Percentiles rank a stretch among this genome's conserved stretches.
Conservation (phyloP, 2,329 filamentous ascomycete genomes). For the Fusarium temperatum region DNA sequence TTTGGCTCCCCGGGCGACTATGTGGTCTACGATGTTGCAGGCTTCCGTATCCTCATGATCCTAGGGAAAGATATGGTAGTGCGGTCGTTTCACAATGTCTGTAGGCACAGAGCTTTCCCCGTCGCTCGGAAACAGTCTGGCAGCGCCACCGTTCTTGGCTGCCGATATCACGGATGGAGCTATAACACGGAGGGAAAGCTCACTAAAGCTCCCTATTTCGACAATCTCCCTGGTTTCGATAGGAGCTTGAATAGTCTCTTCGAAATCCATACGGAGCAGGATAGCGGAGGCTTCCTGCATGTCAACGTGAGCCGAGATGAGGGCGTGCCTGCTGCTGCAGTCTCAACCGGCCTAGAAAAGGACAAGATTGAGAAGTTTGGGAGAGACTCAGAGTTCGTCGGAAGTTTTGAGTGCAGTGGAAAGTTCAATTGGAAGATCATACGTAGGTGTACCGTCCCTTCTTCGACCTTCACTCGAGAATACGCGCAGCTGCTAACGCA, state of each 20-base stretch:
- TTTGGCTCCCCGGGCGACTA: neutral
- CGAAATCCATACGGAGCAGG: neutral
- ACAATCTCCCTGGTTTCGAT: neutral
- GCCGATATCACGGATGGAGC: conserved; percentile 6
- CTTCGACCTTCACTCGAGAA: accelerated
- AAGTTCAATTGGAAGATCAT: neutral
- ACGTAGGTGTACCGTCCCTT: accelerated
- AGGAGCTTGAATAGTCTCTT: neutral
- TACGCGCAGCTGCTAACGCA: accelerated
- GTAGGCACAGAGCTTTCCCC: neutral
- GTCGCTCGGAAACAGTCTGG: neutral
- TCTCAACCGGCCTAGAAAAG: accelerated
- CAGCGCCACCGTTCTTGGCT: neutral
- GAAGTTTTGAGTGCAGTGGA: neutral
- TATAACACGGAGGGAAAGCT: neutral
- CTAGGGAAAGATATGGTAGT: neutral
- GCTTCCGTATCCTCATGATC: neutral
- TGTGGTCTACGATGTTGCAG: neutral
- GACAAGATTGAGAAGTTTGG: too few species aligned
- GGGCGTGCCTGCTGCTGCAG: accelerated
- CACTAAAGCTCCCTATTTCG: neutral
- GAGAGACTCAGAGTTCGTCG: neutral
- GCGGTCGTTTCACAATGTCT: neutral
- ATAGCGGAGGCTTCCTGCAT: neutral
- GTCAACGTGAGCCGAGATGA: neutral